Evolutionary conservation across 1,284 basidiomycete species (phyloP), one percentile per base, ranked within the genome.

Genomic region (Crucibulum cyathiforme): DNA sequence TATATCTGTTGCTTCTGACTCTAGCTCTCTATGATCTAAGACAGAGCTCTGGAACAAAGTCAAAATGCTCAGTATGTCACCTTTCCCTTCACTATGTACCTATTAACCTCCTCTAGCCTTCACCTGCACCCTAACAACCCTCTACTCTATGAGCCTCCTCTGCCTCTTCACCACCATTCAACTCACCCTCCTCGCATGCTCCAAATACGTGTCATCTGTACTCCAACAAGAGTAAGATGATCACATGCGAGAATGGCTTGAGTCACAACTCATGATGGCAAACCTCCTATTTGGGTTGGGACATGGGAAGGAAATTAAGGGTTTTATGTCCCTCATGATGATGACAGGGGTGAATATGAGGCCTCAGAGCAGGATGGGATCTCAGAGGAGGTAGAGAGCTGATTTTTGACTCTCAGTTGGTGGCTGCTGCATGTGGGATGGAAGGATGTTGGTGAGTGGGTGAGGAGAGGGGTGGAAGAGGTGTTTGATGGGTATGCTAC

Each of bases 381-480:
- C 12, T 75, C 73, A 37, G 85, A 89, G 41, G 86, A 89, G 55
- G 86, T 87, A 1, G 93, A 96, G 74, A 80, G 85, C 62, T 89
- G 89, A 69, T 96, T 89, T 70, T 80, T 97, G 58, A 95, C 93
- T 0, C 85, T 96, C 63, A 93, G 88, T 54, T 97, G 94, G 93
- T 96, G 94, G 93, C 82, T 96, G 51, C 71, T 97, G 57, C 90
- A 97, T 68, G 89, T 92, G 4, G 95, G 95, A 0, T 96, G 95
- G 93, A 90, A 90, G 67, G 87, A 90, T 57, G 83, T 96, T 0
- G 87, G 87, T 1, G 87, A 90, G 63, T 79, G 91, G 24, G 90
- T 95, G 1, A 76, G 88, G 63, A 77, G 83, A 47, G 91, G 87
- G 0, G 92, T 95, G 0, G 90, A 94, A 68, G 90, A 90, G 56